A percentile compares a stretch with the other conserved stretches of the same genome.
phyloP scores from a whole-genome alignment of 257 asterid species.

The Solanum lycopersicoides region DNA sequence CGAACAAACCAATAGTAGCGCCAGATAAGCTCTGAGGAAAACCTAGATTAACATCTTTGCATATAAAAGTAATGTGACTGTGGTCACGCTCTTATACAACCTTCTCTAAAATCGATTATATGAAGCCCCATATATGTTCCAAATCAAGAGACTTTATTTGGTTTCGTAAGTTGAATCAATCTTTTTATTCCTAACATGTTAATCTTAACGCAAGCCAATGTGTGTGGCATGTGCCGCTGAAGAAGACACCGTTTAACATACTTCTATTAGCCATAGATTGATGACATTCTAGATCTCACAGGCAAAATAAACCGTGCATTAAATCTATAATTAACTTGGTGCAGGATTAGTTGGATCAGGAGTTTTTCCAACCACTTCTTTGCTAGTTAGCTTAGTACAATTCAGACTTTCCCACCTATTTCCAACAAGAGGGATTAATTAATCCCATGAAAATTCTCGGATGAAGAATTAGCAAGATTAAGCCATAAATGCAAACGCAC shows the following conservation, averaged over 20 bases:
- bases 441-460: background rate
- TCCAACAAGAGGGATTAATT: background rate
- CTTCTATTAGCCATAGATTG: background rate
- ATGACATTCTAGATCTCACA: background rate
- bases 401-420: background rate
- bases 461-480: background rate
- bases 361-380: background rate
- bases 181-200: background rate
- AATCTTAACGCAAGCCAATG: background rate
- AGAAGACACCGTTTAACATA: background rate
- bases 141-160: background rate
- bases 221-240: background rate
- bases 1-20: background rate
- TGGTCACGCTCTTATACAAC: background rate
- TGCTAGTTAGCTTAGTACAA: background rate
- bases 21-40: background rate
- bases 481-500: background rate
- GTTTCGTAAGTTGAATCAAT: background rate
- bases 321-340: background rate
- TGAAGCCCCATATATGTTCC: background rate
- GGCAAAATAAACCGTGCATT: background rate
- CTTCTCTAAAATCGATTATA: background rate
- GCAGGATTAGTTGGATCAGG: background rate
- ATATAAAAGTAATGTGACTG: background rate
- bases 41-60: background rate